Evolutionary conservation across 2,329 filamentous ascomycete genomes (phyloP), one percentile per base, ranked within the genome.

Genomic region (Aspergillus fijiensis): DNA sequence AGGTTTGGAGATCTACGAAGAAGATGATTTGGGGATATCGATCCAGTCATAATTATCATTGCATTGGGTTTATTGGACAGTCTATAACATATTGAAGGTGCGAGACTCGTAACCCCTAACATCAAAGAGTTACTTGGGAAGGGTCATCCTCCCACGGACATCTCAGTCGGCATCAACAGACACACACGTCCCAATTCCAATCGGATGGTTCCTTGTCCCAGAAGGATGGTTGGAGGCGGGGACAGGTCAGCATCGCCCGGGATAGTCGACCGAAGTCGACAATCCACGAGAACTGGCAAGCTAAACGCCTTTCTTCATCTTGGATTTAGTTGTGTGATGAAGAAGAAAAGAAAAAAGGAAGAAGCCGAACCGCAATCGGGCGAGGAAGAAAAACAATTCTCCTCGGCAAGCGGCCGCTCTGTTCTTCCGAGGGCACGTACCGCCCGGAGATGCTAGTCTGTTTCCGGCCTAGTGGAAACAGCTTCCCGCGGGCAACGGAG

Each of bases 281-380:
- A 65, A 61, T 67, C 71, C 69, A 72, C 72, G 72, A 75, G 72
- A 72, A 68, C 72, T 74, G 72, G 70, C 51, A 67, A 73, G 72
- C 62, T 65, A 62, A 62, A 69, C 69, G 69, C 72, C 63, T 70
- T 69, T 75, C 72, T 73, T 75, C 72, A 75, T 75, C 67, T 75
- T 75, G 72, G 72, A 74, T 74, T 74, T 75, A 75, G 72, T 75
- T 75, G 72, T 75, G 72, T 75, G 72, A 75, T 66, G 70, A 73
- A 66, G 64, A 69, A 69, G 62, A 55, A 66, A 65, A 63, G 62
- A 49, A 23, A 52, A 35, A 25, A 16, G 21, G 49, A 62, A 60
- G 60, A 62, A 62, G 53, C 68, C 65, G 66, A 66, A 63, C 27
- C 45, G 49, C 19, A 47, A 29, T 27, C 31, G 45, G 23, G 19